phyloP scores from a whole-genome alignment of 1,139 yeast genomes.

The Blastobotrys raffinosifermentans region DNA sequence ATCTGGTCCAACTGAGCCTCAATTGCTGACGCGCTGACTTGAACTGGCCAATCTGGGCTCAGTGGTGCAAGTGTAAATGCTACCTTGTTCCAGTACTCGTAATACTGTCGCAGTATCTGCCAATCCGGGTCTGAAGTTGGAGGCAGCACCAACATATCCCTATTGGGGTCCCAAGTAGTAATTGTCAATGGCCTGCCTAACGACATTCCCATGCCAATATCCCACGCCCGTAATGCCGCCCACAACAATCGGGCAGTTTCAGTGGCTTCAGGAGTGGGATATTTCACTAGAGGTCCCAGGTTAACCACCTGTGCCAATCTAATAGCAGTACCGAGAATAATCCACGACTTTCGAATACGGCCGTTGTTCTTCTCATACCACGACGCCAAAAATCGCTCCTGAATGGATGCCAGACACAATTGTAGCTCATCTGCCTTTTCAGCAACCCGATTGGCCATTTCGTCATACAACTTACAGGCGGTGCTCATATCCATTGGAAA shows the following conservation, averaged over 20 bases:
- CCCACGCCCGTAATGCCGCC: neutral
- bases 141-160: neutral
- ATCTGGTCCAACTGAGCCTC: neutral
- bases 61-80: neutral
- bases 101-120: neutral
- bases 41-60: neutral
- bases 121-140: neutral
- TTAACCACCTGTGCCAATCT: neutral
- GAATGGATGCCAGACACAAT: neutral
- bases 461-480: neutral
- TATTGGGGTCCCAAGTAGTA: neutral
- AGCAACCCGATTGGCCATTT: neutral
- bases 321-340: neutral
- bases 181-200: neutral
- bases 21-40: neutral
- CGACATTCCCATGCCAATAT: neutral
- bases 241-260: conserved; percentile 1
- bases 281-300: neutral
- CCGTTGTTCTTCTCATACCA: neutral
- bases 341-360: neutral
- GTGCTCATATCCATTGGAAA: neutral
- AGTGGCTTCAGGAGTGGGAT: neutral
- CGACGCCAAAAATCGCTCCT: neutral
- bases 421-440: neutral
- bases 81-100: neutral